Base-by-base conservation (phyloP, 1,139 yeast genomes). In the Taphrina wiesneri region DNA sequence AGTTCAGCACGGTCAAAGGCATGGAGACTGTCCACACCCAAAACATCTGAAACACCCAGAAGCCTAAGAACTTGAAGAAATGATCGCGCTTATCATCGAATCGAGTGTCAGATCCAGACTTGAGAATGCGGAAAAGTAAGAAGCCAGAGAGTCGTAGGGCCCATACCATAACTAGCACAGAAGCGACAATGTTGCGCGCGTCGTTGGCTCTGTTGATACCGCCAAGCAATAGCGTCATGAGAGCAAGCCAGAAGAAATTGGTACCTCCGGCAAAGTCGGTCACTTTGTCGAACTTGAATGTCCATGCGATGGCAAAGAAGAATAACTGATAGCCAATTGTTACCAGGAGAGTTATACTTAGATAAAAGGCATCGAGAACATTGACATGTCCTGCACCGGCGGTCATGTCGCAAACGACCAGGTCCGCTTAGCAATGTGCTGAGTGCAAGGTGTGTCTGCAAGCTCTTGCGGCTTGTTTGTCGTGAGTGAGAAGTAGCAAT, bases 261-360 rank as follows among this genome's bases (percentile, higher is more conserved):
- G 64, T 60, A 23, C 64, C 64, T 28, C 64, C 64, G n/a, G 64
- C 64, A 25, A 60, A 60, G 32, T 60, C 64, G 1, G 64, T 60
- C 25, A 60, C 64, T 43, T 60, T 60, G 52, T 60, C 64, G 25
- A 60, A 60, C 34, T 60, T 60, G 57, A 60, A 60, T 4, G 64
- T 60, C 64, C 64, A 60, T 51, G 64, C 64, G 57, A 60, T 39
- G 15, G 64, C 56, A 54, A 60, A 60, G 52, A 60, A 60, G 28
- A 43, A 41, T 13, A 60, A 46, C n/a, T 60, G 64, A 34, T 60
- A 60, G 15, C 64, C 64, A 41, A 60, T 51, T 3, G 64, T 60
- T 45, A 53, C 49, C 30, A 60, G 57, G 15, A 60, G 46, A 15
- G 64, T 60, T 43, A 51, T 60, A 34, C 47, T 30, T n/a, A 60